Conservation (phyloP, 2,329 filamentous ascomycete species). For the Colletotrichum eremochloae region DNA sequence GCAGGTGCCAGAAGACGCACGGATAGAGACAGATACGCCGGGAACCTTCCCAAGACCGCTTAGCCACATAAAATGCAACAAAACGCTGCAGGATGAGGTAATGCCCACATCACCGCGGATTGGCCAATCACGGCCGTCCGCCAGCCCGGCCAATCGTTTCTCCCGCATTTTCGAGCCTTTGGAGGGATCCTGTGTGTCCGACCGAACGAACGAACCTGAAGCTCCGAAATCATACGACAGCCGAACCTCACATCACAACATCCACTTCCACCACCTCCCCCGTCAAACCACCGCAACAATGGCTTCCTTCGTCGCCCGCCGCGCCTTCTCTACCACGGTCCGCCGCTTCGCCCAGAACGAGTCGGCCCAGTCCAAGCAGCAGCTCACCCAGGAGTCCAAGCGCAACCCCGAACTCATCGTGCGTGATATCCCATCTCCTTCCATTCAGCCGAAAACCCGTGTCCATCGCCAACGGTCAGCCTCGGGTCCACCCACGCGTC, state of each 20-base stretch:
- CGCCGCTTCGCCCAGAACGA: slow-evolving; percentile 60
- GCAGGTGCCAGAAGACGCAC: not conserved
- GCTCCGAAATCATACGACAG: slow-evolving; percentile 43
- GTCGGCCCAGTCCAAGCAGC: slow-evolving; percentile 56
- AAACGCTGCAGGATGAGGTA: slow-evolving; percentile 36
- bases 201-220: slow-evolving; percentile 37
- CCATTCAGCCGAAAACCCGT: slow-evolving; percentile 15
- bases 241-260: slow-evolving; percentile 33
- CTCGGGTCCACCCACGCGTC: slow-evolving; percentile 34
- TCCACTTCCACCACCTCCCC: slow-evolving; percentile 20
- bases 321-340: slow-evolving; percentile 67
- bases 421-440: slow-evolving; percentile 52
- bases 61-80: not conserved
- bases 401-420: slow-evolving; percentile 61
- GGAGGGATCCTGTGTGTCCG: slow-evolving; percentile 2
- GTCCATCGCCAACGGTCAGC: slow-evolving; percentile 31
- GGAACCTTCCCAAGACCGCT: not conserved
- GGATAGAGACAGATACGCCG: not conserved
- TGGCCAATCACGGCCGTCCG: slow-evolving; percentile 36
- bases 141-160: slow-evolving; percentile 42
- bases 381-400: slow-evolving; percentile 71
- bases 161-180: slow-evolving; percentile 41
- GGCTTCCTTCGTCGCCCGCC: slow-evolving; percentile 69
- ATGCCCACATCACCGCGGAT: slow-evolving; percentile 31
- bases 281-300: slow-evolving; percentile 56